These are phyloP conservation scores for Taiozyma sp. DNA, from an alignment of 1,139 yeast genomes.

Conservation along the genomic window DNA sequence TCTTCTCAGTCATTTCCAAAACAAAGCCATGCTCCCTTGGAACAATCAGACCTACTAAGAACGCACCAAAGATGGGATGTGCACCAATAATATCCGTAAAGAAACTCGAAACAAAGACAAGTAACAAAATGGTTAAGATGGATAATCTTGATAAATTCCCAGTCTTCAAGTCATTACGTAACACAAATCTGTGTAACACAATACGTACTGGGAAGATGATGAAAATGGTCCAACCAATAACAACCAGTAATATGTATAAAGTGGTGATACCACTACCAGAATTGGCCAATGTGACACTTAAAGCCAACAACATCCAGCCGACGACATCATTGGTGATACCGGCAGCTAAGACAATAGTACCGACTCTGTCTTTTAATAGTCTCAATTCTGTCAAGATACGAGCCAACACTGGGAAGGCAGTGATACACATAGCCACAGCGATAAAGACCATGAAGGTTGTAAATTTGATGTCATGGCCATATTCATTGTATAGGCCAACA, in stretches of 20 bases:
- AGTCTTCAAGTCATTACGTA: slow-evolving; percentile 32
- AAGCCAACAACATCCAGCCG: slow-evolving; percentile 79
- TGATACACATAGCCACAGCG: slow-evolving; percentile 76
- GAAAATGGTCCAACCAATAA: slow-evolving; percentile 62
- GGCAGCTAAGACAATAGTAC: slow-evolving; percentile 74
- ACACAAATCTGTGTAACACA: slow-evolving; percentile 38
- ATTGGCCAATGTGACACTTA: slow-evolving; percentile 70
- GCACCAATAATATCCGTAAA: slow-evolving; percentile 79
- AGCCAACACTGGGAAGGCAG: slow-evolving; percentile 81
- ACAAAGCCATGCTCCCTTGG: slow-evolving; percentile 76
- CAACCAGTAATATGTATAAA: slow-evolving; percentile 58
- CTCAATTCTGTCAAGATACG: slow-evolving; percentile 70
- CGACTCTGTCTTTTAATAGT: slow-evolving; percentile 65
- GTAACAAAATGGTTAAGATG: slow-evolving; percentile 47
- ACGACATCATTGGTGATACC: slow-evolving; percentile 74
- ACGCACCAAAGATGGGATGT: slow-evolving; percentile 79
- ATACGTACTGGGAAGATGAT: slow-evolving; percentile 51
- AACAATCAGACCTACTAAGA: slow-evolving; percentile 68
- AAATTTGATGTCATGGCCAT: slow-evolving; percentile 42
- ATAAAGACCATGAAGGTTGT: slow-evolving; percentile 74
- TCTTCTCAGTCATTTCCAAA: slow-evolving; percentile 59
- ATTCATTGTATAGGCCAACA: slow-evolving; percentile 56
- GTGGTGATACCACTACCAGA: slow-evolving; percentile 57
- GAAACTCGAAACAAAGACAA: slow-evolving; percentile 63
- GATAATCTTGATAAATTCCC: slow-evolving; percentile 63